Evolutionary conservation across 805 yeast species (phyloP).

Genomic region (Babjeviella inositovora): DNA sequence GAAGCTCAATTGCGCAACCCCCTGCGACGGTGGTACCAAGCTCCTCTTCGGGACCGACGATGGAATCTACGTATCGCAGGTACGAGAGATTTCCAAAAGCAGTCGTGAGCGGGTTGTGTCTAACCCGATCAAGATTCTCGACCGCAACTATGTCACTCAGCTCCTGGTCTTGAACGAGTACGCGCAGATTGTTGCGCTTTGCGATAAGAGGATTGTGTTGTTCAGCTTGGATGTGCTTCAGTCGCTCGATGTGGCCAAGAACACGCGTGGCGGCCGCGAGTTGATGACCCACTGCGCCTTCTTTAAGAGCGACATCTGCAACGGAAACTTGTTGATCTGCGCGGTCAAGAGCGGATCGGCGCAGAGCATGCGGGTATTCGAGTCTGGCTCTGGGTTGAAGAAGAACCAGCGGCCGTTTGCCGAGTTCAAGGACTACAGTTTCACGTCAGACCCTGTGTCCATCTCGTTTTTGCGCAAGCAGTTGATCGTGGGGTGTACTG

Average conservation of each 20-base stretch:
- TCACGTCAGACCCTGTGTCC: slow-evolving; percentile 82
- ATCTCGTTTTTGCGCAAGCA: slow-evolving; percentile 80
- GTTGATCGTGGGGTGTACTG: slow-evolving; percentile 89
- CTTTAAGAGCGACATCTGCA: slow-evolving; percentile 86
- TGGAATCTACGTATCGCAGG: slow-evolving; percentile 76
- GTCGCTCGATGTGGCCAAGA: slow-evolving; percentile 21
- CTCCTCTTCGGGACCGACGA: slow-evolving; percentile 81
- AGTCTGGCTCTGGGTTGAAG: slow-evolving; percentile 26
- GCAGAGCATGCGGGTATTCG: slow-evolving; percentile 65
- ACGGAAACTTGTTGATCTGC: slow-evolving; percentile 76
- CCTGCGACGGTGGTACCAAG: slow-evolving; percentile 89
- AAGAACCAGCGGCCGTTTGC: slow-evolving; percentile 38
- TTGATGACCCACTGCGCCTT: slow-evolving; percentile 78
- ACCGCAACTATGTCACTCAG: slow-evolving; percentile 69
- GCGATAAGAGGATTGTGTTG: slow-evolving; percentile 70
- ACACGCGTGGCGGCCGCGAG: slow-evolving; percentile 55
- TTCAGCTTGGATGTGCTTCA: slow-evolving; percentile 57
- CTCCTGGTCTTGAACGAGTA: slow-evolving; percentile 87
- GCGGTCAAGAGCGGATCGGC: slow-evolving; percentile 76
- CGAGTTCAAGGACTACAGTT: slow-evolving; percentile 60
- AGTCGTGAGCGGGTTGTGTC: slow-evolving; percentile 36
- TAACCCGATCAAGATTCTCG: slow-evolving; percentile 62
- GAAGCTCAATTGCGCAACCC: slow-evolving; percentile 80
- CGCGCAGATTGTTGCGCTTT: slow-evolving; percentile 61
- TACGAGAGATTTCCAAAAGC: slow-evolving; percentile 32